Base-by-base conservation (phyloP, 1,139 yeast species). In the Blastobotrys persicus region DNA sequence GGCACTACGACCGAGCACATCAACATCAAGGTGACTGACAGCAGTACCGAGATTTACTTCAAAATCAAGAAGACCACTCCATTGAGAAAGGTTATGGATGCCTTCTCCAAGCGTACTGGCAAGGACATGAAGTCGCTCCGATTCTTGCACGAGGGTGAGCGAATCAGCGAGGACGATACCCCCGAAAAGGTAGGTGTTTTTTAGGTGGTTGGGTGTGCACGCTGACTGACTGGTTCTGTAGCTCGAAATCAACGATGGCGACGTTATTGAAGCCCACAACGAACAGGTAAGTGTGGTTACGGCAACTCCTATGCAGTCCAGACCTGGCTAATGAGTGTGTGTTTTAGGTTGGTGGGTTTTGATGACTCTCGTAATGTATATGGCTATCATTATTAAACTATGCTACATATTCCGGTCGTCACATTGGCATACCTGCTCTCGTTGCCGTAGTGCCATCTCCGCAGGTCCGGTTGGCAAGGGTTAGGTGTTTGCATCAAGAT, bases 21-120 rank as follows among this genome's bases (percentile, higher is more conserved):
- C 70, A 89, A 88, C 75, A 75, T 92, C 71, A 89, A 88, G 72
- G 98, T 92, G 46, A 84, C 95, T 44, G 98, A 92, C 68, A 95
- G 95, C 44, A 78, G 83, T 48, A 86, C 95, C 33, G 98, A 94
- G 70, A 92, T 94, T 57, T 91, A 85, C 70, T 94, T 94, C 82
- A 91, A 92, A 71, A 91, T 94, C 71, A 91, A 91, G 74, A 80
- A 88, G 70, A 79, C 91, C 49, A 94, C 98, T 4, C 96, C 94
- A 42, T 77, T 94, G 77, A 87, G 82, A 70, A 87, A 96, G 74
- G 81, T 94, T 61, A 92, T 94, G 91, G 98, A 92, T 65, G 96
- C 98, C 4, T 94, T 91, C 69, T 94, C 98, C 69, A 91, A 91
- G 73, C 86, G 98, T 75, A 96, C 92, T 66, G 98, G 98, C 46